A percentile compares a stretch with the other conserved stretches of the same genome.
Evolutionary conservation across 257 asterid genomes (phyloP).

Genomic region (Sherardia arvensis): DNA sequence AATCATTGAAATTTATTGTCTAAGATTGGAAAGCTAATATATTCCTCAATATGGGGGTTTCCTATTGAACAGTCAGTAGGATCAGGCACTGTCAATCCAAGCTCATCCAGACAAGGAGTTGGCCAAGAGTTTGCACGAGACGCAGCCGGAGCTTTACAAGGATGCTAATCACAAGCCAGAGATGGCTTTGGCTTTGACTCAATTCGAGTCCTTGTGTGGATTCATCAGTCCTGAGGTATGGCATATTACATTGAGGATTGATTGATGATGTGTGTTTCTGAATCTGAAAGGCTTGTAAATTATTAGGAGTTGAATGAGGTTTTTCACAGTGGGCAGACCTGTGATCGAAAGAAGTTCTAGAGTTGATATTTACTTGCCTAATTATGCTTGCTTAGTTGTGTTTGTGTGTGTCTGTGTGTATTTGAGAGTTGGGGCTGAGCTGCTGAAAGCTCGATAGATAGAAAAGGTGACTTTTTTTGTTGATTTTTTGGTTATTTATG

Average conservation of each 20-base stretch:
- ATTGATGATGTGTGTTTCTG: neutral
- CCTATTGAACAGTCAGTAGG: constrained; percentile 29
- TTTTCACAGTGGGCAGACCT: constrained; percentile 49
- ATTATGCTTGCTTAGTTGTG: no score
- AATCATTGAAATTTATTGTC: no score
- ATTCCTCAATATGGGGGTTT: neutral
- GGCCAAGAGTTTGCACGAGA: constrained; percentile 62
- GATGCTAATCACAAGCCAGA: constrained; percentile 98
- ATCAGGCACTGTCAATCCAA: constrained; percentile 87
- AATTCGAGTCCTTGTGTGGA: constrained; percentile 84
- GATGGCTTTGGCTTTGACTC: constrained; percentile 89
- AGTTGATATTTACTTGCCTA: no score
- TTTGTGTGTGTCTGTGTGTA: no score
- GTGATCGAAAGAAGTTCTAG: no score
- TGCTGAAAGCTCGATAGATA: no score
- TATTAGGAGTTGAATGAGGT: constrained; percentile 73
- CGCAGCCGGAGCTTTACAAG: constrained; percentile 59
- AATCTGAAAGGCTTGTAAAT: neutral
- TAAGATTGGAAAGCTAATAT: no score
- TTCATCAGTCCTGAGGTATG: constrained; percentile 74
- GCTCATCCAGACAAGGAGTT: constrained; percentile 92
- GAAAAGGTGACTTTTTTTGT: no score
- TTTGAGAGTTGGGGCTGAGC: no score
- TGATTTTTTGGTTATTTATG: no score
- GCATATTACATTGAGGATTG: neutral